These are phyloP conservation scores for Cercospora sp. DNA, from an alignment of 2,329 filamentous ascomycete genomes.

Conservation along the genomic window DNA sequence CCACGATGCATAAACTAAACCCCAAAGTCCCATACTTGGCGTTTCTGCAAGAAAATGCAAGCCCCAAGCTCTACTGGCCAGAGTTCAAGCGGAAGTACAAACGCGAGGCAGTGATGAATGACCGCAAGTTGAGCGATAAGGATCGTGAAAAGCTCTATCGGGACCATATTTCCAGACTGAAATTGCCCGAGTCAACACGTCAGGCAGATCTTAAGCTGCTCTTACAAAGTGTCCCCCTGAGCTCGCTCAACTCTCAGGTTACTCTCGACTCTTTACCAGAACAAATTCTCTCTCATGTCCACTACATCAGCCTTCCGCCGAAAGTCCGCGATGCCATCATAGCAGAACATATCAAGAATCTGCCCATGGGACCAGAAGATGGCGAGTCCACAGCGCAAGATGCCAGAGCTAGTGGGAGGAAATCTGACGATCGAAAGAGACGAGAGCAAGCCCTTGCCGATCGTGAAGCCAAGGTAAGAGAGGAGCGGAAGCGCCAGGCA, in stretches of 20 bases:
- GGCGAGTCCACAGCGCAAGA: conserved; percentile 55
- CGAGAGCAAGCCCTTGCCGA: conserved; percentile 28
- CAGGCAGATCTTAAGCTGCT: conserved; percentile 69
- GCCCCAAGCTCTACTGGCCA: conserved; percentile 92
- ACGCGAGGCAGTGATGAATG: conserved; percentile 77
- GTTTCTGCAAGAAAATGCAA: conserved; percentile 78
- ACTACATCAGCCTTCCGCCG: conserved; percentile 67
- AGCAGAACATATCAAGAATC: conserved; percentile 63
- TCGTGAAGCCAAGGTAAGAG: conserved; percentile 29
- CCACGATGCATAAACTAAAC: conserved; percentile 75
- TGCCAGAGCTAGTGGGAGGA: conserved; percentile 37
- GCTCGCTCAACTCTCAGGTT: conserved; percentile 61
- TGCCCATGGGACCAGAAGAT: conserved; percentile 48
- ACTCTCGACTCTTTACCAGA: conserved; percentile 60
- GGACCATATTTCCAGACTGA: conserved; percentile 67
- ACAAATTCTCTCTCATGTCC: conserved; percentile 63
- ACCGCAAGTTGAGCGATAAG: conserved; percentile 59
- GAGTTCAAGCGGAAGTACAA: conserved; percentile 92
- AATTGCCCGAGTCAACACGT: conserved; percentile 63
- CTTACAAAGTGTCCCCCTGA: conserved; percentile 61
- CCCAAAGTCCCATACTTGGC: conserved; percentile 78
- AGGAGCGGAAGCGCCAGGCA: conserved; percentile 22
- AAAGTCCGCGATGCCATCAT: conserved; percentile 64
- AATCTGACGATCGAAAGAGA: conserved; percentile 26
- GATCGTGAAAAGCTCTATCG: conserved; percentile 79